These are phyloP conservation scores for Amanita fuliginea DNA, from an alignment of 768 basidiomycete genomes.

Conservation along the genomic window DNA sequence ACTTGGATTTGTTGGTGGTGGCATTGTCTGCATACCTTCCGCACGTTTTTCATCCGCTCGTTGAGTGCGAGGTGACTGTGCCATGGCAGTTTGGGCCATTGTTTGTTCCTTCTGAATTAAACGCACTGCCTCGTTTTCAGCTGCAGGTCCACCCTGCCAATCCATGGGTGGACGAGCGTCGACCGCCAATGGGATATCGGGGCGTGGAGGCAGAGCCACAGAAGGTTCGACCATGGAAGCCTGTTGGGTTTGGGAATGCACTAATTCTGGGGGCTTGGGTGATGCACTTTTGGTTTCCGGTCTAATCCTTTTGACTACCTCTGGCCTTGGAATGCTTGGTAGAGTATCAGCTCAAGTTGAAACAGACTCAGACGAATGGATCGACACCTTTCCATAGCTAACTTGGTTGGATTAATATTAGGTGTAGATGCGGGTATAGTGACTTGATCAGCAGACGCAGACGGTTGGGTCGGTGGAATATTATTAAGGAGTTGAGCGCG, in stretches of 20 bases:
- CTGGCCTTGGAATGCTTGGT: conserved; percentile 62
- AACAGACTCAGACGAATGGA: background rate
- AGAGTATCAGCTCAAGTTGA: conserved; percentile 3
- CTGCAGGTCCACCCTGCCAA: background rate
- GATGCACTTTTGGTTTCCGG: conserved; percentile 23
- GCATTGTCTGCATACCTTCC: conserved; percentile 46
- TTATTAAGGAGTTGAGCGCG: conserved; percentile 38
- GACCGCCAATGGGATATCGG: background rate
- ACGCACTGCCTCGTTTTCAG: background rate
- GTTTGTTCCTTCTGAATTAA: conserved; percentile 3
- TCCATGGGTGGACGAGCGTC: background rate
- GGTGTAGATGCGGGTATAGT: conserved; percentile 7
- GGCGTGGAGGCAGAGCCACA: background rate
- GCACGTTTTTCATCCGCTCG: conserved; percentile 31
- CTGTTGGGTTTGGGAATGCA: background rate
- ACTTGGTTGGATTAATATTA: conserved; percentile 34
- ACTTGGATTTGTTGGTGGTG: conserved; percentile 68
- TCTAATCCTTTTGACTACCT: conserved; percentile 58
- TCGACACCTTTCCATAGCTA: conserved; percentile 56
- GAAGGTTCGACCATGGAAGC: background rate
- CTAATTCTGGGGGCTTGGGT: conserved; percentile 4
- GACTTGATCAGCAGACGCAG: conserved; percentile 14
- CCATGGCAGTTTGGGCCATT: conserved; percentile 15
- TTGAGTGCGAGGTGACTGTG: conserved; percentile 19
- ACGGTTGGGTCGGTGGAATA: conserved; percentile 14